Base-by-base conservation (phyloP, 2,329 filamentous ascomycete genomes). In the Cercospora sp. region DNA sequence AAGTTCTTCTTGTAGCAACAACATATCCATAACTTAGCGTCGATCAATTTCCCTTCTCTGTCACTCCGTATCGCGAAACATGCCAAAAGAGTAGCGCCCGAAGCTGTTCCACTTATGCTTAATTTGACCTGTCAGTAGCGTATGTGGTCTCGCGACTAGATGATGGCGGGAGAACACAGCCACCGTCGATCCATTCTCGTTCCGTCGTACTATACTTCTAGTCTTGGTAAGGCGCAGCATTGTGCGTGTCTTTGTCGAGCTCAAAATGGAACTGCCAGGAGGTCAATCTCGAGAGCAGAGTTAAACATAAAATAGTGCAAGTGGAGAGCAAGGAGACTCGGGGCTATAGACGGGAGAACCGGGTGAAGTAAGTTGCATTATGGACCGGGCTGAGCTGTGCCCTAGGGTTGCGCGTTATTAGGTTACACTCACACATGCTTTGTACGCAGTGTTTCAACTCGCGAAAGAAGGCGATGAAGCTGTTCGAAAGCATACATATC, bases 371-470 rank as follows among this genome's bases (percentile, higher is more conserved):
- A 23, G 16, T n/a, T n/a, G 36, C 16, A 6, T 40, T n/a, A n/a
- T 40, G 16, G 36, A 40, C 36, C 36, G 7, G 7, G 36, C 36
- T 40, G 16, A 8, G 16, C 36, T 40, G 6, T n/a, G 36, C 36
- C 16, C 36, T 40, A 40, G 36, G 16, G 36, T 40, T 40, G 36
- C 36, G 6, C 36, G 5, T 40, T 10, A 40, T 40, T 40, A 3
- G 36, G 16, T 8, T 40, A n/a, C 16, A 1, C 20, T 6, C 6
- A 40, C 6, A 40, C 36, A 5, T 40, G 0, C 36, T 3, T 40
- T 40, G 36, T 0, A 3, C 1, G 0, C 3, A 2, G 16, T 2
- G 6, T 40, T n/a, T 7, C 0, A 8, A n/a, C n/a, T 6, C 7
- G 36, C 36, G 6, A 40, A 7, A 40, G 36, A n/a, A n/a, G 13